Base-by-base conservation (phyloP, 345 rosid species). In the Lumnitzera racemosa region DNA sequence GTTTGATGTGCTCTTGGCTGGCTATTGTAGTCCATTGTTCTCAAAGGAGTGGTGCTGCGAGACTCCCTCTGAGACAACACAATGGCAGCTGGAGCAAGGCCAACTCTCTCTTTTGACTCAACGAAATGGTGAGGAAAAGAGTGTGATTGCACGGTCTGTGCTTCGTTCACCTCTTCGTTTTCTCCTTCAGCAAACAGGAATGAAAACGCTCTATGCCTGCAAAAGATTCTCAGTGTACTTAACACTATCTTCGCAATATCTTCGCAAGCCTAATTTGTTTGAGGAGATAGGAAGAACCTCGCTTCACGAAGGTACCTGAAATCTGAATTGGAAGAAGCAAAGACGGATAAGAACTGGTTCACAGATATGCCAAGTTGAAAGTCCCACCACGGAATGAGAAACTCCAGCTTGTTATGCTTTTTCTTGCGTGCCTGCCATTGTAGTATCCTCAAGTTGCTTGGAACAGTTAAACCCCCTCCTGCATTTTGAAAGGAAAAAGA, bases 331-430 rank as follows among this genome's bases (percentile, higher is more conserved):
- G 87, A 76, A 65, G 99, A 78, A 58, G 95, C 92, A 36, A 90
- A 90, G 47, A 88, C 67, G 0, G 95, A 90, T 55, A 90, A 56
- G 75, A 94, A 94, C 82, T 94, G 97, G 67, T 83, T 90, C 12
- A 88, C 90, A n/a, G 96, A 88, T 57, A 94, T 79, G 6, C 97
- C 96, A 56, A 86, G 69, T 63, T 90, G 97, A 53, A 88, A 80
- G 65, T 94, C 99, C 97, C 99, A 90, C 96, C 96, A 90, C n/a
- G 97, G 97, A 43, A 94, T 84, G n/a, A 83, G 79, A 70, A 86
- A 86, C 61, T 94, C 96, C 48, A 79, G 76, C 63, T 88, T 81
- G 76, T 79, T 75, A 55, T 86, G 91, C 82, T 88, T 94, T 73
- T 77, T 89, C 78, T 76, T 88, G 59, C 86, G 80, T 49, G 82